A percentile compares a stretch with the other conserved stretches of the same genome.
Conservation (phyloP, 2,329 filamentous ascomycete species). For the Trichoderma simmonsii region DNA sequence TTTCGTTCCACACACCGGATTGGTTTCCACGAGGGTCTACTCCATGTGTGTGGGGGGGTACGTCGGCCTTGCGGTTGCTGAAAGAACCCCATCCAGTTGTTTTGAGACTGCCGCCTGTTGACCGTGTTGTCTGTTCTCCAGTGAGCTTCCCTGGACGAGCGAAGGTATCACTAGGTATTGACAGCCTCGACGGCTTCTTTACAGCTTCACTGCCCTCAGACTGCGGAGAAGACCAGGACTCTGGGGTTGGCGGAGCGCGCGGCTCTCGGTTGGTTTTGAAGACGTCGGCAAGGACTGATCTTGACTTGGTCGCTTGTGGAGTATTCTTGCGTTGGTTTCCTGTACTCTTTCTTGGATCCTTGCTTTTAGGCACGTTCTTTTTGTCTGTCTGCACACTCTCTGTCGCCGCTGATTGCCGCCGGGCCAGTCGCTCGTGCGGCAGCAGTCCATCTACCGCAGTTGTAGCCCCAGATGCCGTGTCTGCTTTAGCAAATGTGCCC, state of each 20-base stretch:
- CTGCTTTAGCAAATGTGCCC: constrained; percentile 22
- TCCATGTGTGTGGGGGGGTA: constrained; percentile 11
- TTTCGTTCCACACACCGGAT: constrained; percentile 21
- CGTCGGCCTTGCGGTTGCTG: constrained; percentile 23
- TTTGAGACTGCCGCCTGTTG: constrained; percentile 2
- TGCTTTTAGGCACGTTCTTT: neutral
- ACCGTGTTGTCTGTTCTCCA: neutral
- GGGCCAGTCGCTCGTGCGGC: constrained; percentile 39
- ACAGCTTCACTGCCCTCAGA: neutral
- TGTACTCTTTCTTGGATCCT: neutral
- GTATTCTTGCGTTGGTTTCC: constrained; percentile 7
- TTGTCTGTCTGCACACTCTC: neutral
- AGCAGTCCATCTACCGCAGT: constrained; percentile 29
- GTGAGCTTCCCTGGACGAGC: neutral
- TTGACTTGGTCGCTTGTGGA: constrained; percentile 25
- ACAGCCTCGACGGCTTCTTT: neutral
- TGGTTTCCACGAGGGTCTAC: constrained; percentile 19
- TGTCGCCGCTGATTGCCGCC: constrained; percentile 26
- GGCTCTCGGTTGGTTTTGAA: constrained; percentile 30
- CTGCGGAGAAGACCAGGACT: constrained; percentile 25
- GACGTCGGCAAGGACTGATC: constrained; percentile 33
- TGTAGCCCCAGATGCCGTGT: neutral
- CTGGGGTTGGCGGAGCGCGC: constrained; percentile 27
- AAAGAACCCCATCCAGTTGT: constrained; percentile 25
- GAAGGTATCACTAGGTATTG: neutral